phyloP scores from a whole-genome alignment of 306 rosid species.

The Delonix regia region DNA sequence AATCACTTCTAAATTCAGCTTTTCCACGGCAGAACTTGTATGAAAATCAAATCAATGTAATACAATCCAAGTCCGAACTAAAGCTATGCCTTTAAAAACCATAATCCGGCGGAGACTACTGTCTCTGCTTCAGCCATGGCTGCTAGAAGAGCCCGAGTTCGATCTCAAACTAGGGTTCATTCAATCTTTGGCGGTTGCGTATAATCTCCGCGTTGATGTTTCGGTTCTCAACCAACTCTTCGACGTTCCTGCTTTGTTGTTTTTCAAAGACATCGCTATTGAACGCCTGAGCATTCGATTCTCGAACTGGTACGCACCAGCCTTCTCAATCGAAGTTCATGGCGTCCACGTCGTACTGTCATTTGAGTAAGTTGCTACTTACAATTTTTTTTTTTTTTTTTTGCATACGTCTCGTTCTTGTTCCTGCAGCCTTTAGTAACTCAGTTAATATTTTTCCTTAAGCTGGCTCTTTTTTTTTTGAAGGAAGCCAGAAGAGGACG shows the following conservation, averaged over 20 bases:
- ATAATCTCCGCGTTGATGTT: constrained; percentile 59
- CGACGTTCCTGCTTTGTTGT: constrained; percentile 50
- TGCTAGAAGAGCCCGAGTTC: constrained; percentile 66
- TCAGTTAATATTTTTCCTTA: constrained; percentile 26
- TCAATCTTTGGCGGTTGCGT: constrained; percentile 53
- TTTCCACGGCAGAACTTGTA: not conserved
- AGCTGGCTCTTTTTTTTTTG: constrained; percentile 22
- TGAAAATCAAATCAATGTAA: constrained; percentile 16
- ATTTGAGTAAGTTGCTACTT: constrained; percentile 48
- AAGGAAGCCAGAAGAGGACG: constrained; percentile 60
- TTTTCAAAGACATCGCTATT: constrained; percentile 57
- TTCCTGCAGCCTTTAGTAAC: not conserved
- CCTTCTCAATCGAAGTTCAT: constrained; percentile 59
- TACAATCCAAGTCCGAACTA: not conserved
- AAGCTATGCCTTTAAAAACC: constrained; percentile 54
- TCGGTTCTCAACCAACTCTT: constrained; percentile 60
- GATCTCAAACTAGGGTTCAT: constrained; percentile 62
- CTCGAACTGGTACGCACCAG: constrained; percentile 72
- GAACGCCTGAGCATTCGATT: constrained; percentile 59
- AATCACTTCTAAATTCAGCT: constrained; percentile 1
- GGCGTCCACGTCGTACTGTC: constrained; percentile 61
- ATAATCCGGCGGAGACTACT: constrained; percentile 59
- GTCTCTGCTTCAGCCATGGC: constrained; percentile 82
- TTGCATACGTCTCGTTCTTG: not conserved
- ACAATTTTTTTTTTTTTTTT: not conserved